These are phyloP conservation scores for Aleurites moluccanus DNA, from an alignment of 441 rosid species.

Conservation along the genomic window DNA sequence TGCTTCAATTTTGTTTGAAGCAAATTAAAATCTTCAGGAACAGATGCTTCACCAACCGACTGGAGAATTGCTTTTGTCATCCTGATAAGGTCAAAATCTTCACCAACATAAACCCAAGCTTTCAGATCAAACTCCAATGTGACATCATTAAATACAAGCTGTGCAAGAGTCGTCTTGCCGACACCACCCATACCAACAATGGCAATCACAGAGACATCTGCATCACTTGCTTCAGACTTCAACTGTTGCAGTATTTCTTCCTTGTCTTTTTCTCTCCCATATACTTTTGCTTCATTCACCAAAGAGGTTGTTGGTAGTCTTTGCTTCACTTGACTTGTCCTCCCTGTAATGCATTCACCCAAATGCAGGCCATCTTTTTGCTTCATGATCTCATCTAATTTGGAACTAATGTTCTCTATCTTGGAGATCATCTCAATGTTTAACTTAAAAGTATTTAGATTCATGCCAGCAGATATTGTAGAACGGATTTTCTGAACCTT, in stretches of 20 bases:
- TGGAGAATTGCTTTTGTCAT: not conserved
- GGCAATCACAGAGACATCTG: not conserved
- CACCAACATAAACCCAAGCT: not conserved
- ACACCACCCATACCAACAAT: slow-evolving; percentile 1
- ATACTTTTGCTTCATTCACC: not conserved
- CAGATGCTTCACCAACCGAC: not conserved
- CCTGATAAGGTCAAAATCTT: not conserved
- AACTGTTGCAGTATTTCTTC: not conserved
- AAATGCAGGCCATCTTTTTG: not conserved
- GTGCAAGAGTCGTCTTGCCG: not conserved
- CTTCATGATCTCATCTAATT: not conserved
- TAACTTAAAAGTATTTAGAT: not conserved
- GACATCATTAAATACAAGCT: not conserved
- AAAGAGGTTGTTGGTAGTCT: not conserved
- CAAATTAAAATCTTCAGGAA: not conserved
- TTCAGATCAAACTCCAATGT: not conserved
- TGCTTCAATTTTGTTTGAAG: slow-evolving; percentile 26
- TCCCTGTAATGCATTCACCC: not conserved
- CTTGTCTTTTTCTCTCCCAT: not conserved
- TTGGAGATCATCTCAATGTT: not conserved
- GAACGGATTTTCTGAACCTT: not conserved
- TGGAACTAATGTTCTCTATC: not conserved
- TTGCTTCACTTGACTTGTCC: not conserved
- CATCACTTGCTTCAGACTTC: not conserved
- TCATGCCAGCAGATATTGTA: not conserved